A percentile compares a stretch with the other conserved stretches of the same genome.
These are phyloP conservation scores for Phyllosticta citriasiana DNA, from an alignment of 2,329 filamentous ascomycete species.

Conservation along the genomic window DNA sequence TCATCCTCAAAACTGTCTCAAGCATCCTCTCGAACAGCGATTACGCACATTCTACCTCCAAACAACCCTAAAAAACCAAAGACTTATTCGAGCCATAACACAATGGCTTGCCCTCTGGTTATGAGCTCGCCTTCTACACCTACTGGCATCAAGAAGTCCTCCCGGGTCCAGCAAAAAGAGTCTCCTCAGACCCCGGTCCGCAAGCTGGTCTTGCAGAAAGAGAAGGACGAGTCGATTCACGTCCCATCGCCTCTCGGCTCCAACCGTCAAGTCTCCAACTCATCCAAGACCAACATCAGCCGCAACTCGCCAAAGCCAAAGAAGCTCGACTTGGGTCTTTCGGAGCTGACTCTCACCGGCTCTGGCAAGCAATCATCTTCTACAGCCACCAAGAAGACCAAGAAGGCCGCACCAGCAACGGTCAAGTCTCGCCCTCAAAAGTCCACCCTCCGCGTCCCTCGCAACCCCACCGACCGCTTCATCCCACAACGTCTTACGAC, in stretches of 20 bases:
- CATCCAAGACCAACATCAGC: slow-evolving; percentile 94
- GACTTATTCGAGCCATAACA: background rate
- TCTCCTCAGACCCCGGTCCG: slow-evolving; percentile 8
- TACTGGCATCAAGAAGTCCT: slow-evolving; percentile 7
- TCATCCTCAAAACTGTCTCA: background rate
- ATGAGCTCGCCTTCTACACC: slow-evolving; percentile 9
- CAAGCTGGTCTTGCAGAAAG: slow-evolving; percentile 11
- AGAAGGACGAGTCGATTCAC: slow-evolving; percentile 9
- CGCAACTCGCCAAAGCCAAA: slow-evolving; percentile 65
- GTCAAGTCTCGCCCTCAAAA: slow-evolving; percentile 21
- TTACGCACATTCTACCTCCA: too few relatives aligned
- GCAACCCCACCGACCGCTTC: slow-evolving; percentile 80
- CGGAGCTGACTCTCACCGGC: slow-evolving; percentile 82
- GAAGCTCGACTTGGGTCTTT: slow-evolving; percentile 82
- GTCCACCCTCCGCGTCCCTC: slow-evolving; percentile 21
- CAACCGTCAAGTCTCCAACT: slow-evolving; percentile 37
- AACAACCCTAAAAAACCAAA: too few relatives aligned
- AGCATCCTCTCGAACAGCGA: background rate
- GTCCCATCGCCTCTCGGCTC: slow-evolving; percentile 8
- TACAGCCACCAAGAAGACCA: slow-evolving; percentile 42
- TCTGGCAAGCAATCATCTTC: slow-evolving; percentile 49
- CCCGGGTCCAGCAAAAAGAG: background rate
- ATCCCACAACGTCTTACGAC: slow-evolving; percentile 89
- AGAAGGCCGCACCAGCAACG: slow-evolving; percentile 23
- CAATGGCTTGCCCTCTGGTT: slow-evolving; percentile 9